A percentile compares a stretch with the other conserved stretches of the same genome.
These are phyloP conservation scores for Penicillium sp. DNA, from an alignment of 2,329 filamentous ascomycete genomes.

Conservation along the genomic window DNA sequence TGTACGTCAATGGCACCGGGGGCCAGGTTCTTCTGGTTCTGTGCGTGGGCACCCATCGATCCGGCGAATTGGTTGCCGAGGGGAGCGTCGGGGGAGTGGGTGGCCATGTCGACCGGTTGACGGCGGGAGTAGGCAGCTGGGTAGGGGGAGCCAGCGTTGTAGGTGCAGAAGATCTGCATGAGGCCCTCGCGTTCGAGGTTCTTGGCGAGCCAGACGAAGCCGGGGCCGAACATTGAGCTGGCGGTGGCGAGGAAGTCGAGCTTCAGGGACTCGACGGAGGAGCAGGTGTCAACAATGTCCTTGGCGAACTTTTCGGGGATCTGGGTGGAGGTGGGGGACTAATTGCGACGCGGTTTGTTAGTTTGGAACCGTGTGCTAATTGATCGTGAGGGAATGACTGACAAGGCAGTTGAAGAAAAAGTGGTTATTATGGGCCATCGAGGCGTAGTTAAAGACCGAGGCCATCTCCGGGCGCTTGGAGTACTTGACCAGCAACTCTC, in stretches of 20 bases:
- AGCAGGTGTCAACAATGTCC: slow-evolving; percentile 73
- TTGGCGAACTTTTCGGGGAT: slow-evolving; percentile 62
- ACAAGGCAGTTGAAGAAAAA: slow-evolving; percentile 56
- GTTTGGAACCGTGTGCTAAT: no score
- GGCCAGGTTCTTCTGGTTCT: slow-evolving; percentile 41
- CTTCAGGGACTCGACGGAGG: slow-evolving; percentile 79
- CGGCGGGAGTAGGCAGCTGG: slow-evolving; percentile 80
- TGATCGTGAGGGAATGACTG: slow-evolving; percentile 25
- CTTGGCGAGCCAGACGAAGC: slow-evolving; percentile 93
- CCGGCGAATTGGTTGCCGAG: slow-evolving; percentile 42
- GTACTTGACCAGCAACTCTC: slow-evolving; percentile 72
- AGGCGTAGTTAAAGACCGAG: slow-evolving; percentile 90
- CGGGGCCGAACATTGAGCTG: slow-evolving; percentile 90
- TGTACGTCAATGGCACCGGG: slow-evolving; percentile 58
- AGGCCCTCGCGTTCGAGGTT: slow-evolving; percentile 50
- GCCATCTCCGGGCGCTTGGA: slow-evolving; percentile 80
- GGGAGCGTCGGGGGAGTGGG: slow-evolving; percentile 38
- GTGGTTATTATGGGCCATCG: slow-evolving; percentile 91
- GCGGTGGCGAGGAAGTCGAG: slow-evolving; percentile 80
- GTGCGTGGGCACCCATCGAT: slow-evolving; percentile 38
- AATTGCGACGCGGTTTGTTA: slow-evolving; percentile 14
- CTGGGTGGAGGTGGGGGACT: slow-evolving; percentile 48
- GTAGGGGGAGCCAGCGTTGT: slow-evolving; percentile 88
- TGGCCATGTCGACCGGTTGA: slow-evolving; percentile 57
- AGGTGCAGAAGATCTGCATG: slow-evolving; percentile 78